Base-by-base conservation (phyloP, 2,329 filamentous ascomycete genomes). In the Pyricularia sp. region DNA sequence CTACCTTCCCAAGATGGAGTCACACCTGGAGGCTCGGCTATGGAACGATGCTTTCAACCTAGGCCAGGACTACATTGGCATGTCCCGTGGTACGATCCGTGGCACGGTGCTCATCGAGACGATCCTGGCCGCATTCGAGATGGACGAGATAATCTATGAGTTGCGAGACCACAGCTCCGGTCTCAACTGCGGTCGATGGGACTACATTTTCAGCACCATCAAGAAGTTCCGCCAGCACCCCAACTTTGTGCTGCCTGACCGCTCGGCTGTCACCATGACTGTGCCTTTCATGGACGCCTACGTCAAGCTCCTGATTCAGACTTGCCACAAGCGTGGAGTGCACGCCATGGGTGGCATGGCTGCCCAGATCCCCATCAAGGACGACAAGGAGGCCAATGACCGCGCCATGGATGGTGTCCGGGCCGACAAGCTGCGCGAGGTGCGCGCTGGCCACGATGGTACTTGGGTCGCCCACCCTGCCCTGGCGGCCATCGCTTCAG, bases 131-230 rank as follows among this genome's bases (percentile, higher is more conserved):
- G 95, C 94, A 20, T 99, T 99, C 77, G 95, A 99, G 86, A 99
- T 99, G 95, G 95, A 99, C 76, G 95, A 99, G 88, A 98, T 99
- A 81, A 98, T 99, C 82, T 99, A 97, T 81, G 95, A 98, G 84
- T 90, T 99, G 73, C 91, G 95, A 71, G 94, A 98, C 78, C 95
- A 99, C 85, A 94, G 90, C 79, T 91, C 94, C 7, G 95, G 95
- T 65, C 88, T 99, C 77, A 99, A 99, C 88, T 98, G 95, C 81
- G 95, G 95, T 72, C 91, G 95, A 74, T 99, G 95, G 95, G 95
- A 99, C 79, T 99, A 99, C 86, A 98, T 99, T 83, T 99, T 99
- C 86, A 95, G 91, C 79, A 93, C 94, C 77, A 98, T 99, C 85
- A 99, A 99, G 88, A 97, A 97, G 81, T 97, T 98, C 91, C 92